Percentiles rank a stretch among this genome's conserved stretches.
Evolutionary conservation across 2,329 filamentous ascomycete species (phyloP).

Genomic region (Arthrobotrys pseudoclavata): DNA sequence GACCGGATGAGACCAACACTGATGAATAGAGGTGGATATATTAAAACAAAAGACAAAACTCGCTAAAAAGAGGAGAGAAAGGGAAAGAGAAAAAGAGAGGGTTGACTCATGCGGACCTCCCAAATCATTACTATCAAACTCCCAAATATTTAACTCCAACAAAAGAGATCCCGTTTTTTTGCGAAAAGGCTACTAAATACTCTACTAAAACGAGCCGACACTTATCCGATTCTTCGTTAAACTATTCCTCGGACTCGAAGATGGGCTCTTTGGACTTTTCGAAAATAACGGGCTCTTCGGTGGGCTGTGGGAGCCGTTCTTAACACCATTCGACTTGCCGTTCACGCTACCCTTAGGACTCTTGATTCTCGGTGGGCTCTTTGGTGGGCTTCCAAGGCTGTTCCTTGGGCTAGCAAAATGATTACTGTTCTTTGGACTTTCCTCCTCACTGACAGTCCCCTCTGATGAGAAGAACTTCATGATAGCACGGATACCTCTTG

Average conservation of each 20-base stretch:
- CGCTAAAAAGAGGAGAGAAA: slow-evolving; percentile 10
- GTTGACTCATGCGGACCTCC: not conserved
- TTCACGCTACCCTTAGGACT: slow-evolving; percentile 52
- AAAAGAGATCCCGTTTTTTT: slow-evolving; percentile 7
- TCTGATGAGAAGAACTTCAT: slow-evolving; percentile 75
- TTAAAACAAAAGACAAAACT: slow-evolving; percentile 15
- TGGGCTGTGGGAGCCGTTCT: slow-evolving; percentile 34
- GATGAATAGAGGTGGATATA: slow-evolving; percentile 6
- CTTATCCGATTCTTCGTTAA: slow-evolving; percentile 54
- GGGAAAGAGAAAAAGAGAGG: not conserved
- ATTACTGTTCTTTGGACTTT: slow-evolving; percentile 39
- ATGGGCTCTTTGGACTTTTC: slow-evolving; percentile 41
- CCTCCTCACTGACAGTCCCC: slow-evolving; percentile 44
- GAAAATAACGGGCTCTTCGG: slow-evolving; percentile 38
- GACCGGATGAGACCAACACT: not conserved
- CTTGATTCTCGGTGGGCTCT: slow-evolving; percentile 57
- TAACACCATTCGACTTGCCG: slow-evolving; percentile 30
- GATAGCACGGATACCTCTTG: slow-evolving; percentile 85
- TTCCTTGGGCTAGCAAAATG: slow-evolving; percentile 52
- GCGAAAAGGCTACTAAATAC: not conserved
- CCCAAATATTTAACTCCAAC: slow-evolving; percentile 3
- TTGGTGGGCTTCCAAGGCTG: slow-evolving; percentile 53
- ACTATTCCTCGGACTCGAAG: slow-evolving; percentile 42
- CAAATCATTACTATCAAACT: not conserved
- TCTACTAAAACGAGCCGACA: slow-evolving; percentile 36